These are phyloP conservation scores for Cornus controversa DNA, from an alignment of 148 eudicot genomes.

Conservation along the genomic window DNA sequence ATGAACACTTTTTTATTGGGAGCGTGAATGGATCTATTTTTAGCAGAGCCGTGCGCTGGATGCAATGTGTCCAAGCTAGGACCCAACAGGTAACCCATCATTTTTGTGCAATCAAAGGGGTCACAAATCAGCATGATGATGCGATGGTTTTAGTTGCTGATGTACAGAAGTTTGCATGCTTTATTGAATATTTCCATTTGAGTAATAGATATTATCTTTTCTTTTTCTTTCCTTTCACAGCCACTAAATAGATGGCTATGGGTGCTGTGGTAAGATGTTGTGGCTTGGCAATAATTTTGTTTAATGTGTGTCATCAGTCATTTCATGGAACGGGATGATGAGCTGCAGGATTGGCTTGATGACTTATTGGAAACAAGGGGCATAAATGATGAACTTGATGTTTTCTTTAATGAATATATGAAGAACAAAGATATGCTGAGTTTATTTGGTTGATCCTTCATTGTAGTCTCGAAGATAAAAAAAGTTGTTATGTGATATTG, in stretches of 20 bases:
- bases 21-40: too few species aligned
- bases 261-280: background rate
- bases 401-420: slow-evolving; percentile 61
- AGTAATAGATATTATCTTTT: background rate
- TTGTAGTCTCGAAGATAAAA: too few species aligned
- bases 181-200: background rate
- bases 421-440: slow-evolving; percentile 60
- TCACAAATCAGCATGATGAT: background rate
- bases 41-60: background rate
- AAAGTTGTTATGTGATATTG: too few species aligned
- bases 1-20: background rate
- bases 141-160: background rate
- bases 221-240: background rate
- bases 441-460: slow-evolving; percentile 57
- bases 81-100: background rate
- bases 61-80: background rate
- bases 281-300: slow-evolving; percentile 5
- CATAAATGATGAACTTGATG: slow-evolving; percentile 71
- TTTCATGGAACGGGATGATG: slow-evolving; percentile 85
- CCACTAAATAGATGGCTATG: background rate
- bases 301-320: background rate
- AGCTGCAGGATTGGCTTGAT: slow-evolving; percentile 68
- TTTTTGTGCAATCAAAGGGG: background rate
- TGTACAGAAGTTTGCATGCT: background rate
- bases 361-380: slow-evolving; percentile 81